These are phyloP conservation scores for Syzygium malaccense DNA, from an alignment of 441 rosid genomes.

Conservation along the genomic window DNA sequence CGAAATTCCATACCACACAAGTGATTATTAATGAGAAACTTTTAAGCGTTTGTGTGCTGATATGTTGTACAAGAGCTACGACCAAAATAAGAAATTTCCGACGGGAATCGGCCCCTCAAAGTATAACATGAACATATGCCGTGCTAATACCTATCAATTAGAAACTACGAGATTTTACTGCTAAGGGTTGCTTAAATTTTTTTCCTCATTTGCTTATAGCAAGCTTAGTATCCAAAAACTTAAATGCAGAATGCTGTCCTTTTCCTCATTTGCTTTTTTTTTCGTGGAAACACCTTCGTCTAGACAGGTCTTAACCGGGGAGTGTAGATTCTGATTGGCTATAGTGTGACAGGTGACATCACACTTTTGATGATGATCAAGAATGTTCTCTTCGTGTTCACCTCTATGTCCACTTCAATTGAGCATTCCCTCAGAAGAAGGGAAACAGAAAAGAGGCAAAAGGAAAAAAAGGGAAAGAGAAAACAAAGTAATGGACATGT, in stretches of 20 bases:
- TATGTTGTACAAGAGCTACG: background rate
- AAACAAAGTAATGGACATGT: background rate
- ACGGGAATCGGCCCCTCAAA: background rate
- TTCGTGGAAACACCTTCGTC: background rate
- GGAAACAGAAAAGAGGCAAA: background rate
- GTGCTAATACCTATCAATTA: no score
- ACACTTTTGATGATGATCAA: background rate
- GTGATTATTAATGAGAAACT: background rate
- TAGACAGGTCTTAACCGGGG: background rate
- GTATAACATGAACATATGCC: background rate
- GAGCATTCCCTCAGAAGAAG: background rate
- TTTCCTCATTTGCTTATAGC: background rate
- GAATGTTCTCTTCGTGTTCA: background rate
- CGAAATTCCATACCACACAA: background rate
- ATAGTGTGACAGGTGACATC: background rate
- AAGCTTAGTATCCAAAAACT: no score
- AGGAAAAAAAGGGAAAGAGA: background rate
- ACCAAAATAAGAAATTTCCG: background rate
- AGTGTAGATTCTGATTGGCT: background rate
- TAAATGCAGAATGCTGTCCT: background rate
- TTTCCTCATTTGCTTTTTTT: background rate
- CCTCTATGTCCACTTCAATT: background rate
- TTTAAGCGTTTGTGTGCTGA: background rate
- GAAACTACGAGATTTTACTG: background rate
- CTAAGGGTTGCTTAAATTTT: background rate